Evolutionary conservation across 345 rosid genomes (phyloP), one percentile per base, ranked within the genome.

Genomic region (Euphorbia lathyris): DNA sequence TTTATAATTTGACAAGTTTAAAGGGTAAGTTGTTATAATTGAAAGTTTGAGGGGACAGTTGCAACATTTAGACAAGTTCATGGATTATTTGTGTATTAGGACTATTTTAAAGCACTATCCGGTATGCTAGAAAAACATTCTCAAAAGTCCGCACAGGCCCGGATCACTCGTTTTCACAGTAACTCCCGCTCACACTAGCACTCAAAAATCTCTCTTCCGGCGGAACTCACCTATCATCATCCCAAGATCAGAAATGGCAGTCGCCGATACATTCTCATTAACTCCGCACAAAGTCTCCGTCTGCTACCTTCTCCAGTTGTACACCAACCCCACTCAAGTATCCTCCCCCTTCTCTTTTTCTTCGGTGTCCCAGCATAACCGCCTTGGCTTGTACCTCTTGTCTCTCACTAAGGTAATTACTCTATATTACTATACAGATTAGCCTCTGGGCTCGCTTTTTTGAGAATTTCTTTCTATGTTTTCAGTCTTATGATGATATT

Each of bases 261-360:
- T 78, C 4, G 68, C 87, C 36, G 75, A 86, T 13, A 78, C 81
- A 51, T 90, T 95, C 63, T 69, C 80, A 2, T 50, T 95, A 11
- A 92, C 99, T 7, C 99, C 98, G 38, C 99, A 95, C 85, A 92
- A 90, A 75, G 86, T 89, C 58, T 92, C 99, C 27, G 76, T 90
- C 55, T 95, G 97, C 79, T 66, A 90, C 67, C 90, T 92, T 22
- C 78, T 92, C 45, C 92, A 95, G 80, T 59, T 86, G 72, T 88
- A 95, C 73, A 89, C 97, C 4, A 85, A 90, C 9, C 92, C 99
- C 7, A 71, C 88, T 30, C 90, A 87, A 73, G 67, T 83, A 63
- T 71, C 83, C 26, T 80, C 81, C 25, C 97, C 92, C 3, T 88
- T 86, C 69, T 85, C 92, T 75, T 91, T 92, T 84, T 80, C 90